These are phyloP conservation scores for Thermomucor indicae-seudaticae DNA, from an alignment of 371 early-diverging fungal species.

Conservation along the genomic window DNA sequence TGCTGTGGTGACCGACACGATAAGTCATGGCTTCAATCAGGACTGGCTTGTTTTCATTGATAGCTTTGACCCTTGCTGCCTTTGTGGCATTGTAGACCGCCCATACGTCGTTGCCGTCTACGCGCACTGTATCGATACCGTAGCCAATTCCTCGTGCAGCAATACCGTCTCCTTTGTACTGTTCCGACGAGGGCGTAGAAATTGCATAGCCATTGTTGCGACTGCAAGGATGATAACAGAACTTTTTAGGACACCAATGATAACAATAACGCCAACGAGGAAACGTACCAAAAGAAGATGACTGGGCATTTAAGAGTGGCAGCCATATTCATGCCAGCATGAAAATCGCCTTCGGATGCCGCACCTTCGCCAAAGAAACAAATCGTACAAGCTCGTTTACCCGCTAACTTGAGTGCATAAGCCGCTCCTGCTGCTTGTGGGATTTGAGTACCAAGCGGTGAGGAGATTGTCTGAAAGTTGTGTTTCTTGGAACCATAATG, in stretches of 20 bases:
- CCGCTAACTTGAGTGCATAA: slow-evolving; percentile 87
- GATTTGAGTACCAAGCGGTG: slow-evolving; percentile 94
- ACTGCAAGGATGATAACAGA: slow-evolving; percentile 28
- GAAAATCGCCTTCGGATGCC: slow-evolving; percentile 97
- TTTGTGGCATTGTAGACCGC: slow-evolving; percentile 92
- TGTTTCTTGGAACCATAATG: slow-evolving; percentile 87
- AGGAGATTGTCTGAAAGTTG: slow-evolving; percentile 96
- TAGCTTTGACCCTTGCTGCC: slow-evolving; percentile 79
- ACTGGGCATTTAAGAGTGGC: slow-evolving; percentile 89
- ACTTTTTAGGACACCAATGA: background rate
- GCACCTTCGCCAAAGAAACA: slow-evolving; percentile 99
- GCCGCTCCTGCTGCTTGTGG: slow-evolving; percentile 99
- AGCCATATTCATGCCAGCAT: slow-evolving; percentile 96
- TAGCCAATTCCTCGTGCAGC: slow-evolving; percentile 92
- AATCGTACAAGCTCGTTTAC: slow-evolving; percentile 72
- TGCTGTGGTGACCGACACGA: slow-evolving; percentile 95
- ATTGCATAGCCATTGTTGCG: slow-evolving; percentile 99
- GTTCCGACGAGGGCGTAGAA: slow-evolving; percentile 92
- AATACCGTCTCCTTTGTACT: slow-evolving; percentile 97
- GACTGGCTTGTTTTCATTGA: slow-evolving; percentile 81
- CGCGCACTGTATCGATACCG: slow-evolving; percentile 95
- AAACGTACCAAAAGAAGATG: slow-evolving; percentile 86
- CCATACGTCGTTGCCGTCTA: slow-evolving; percentile 97
- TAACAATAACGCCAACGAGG: no score
- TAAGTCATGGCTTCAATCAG: slow-evolving; percentile 97